Base-by-base conservation (phyloP, 805 yeast genomes). In the Yarrowia sp. region DNA sequence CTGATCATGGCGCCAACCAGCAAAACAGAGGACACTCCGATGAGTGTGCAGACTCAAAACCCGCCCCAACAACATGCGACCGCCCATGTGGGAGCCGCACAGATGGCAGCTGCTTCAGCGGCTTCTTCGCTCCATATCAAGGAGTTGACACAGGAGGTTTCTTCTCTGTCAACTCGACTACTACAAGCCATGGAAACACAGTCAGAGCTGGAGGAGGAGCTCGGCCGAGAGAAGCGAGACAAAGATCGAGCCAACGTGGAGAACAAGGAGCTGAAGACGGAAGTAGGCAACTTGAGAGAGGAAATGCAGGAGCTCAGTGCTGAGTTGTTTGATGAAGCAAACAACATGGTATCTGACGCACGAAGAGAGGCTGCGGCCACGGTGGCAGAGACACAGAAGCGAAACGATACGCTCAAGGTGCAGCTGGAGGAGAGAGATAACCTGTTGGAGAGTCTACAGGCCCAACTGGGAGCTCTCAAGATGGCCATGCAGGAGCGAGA, bases 281-380 rank as follows among this genome's bases (percentile, higher is more conserved):
- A 91, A 73, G 89, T 89, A 45, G 92, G 88, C 71, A 96, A 90
- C 43, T 51, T 61, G 43, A 44, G 65, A 67, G 84, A 81, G 22
- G 97, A 91, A 73, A 89, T 89, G 51, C 93, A 88, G 72, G 96
- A 90, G 51, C 76, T 91, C 57, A 84, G 92, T 0, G 91, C 87
- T 1, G 84, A 90, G 1, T 77, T 91, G 57, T 91, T 91, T 73
- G 87, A 84, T 67, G 93, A 90, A 73, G 97, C 97, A 31, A 90
- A 90, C 73, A 81, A 81, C 53, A 89, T 90, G 90, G 97, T 91
- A 8, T 84, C 88, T 58, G 84, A 86, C 67, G 96, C 96, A 0
- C 84, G 89, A 66, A 80, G 84, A 63, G 88, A 87, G 48, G 72
- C 76, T 13, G 76, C 76, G 65, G 83, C 87, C n/a, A 81, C 86